Base-by-base conservation (phyloP, 2,329 filamentous ascomycete species). In the Scytalidium lignicola region DNA sequence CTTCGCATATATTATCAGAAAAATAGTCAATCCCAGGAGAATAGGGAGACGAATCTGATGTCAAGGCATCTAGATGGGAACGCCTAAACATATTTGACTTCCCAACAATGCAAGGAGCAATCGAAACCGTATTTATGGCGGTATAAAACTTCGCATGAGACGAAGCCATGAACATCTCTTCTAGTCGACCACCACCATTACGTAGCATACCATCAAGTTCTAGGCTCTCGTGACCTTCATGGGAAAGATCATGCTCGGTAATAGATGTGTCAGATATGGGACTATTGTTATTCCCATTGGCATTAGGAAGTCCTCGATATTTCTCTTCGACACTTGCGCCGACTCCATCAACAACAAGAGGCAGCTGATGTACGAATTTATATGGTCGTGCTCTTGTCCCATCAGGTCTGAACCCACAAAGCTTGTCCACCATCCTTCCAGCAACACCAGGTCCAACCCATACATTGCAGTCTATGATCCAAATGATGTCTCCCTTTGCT, bases 71-170 rank as follows among this genome's bases (percentile, higher is more conserved):
- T 29, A 99, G 81, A 61, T 99, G 92, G 0, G 89, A 88, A 53
- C 87, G 88, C 51, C 93, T 87, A 70, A 97, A 99, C 91, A 99
- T 97, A 71, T 95, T 97, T 62, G 90, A 95, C 72, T 99, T 99
- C 45, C 93, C 93, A 19, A 97, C 86, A 50, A 95, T 86, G 68
- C 93, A 99, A 8, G 95, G 93, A 0, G 93, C 93, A 46, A 97
- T 72, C 3, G 87, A 79, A 15, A 96, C 89, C 0, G 89, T 88
- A 69, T 97, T 97, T 76, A 99, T 99, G 53, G 92, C 93, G 8
- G 86, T 86, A 72, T 99, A 99, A 75, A 99, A 97, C 65, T 99
- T 99, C 59, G 90, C 90, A 67, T 99, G 93, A 0, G 90, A 83
- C 0, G 90, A 93, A 1, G 90, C 85, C 78, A 99, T 87, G 71